Percentiles rank a stretch among this genome's conserved stretches.
phyloP scores from a whole-genome alignment of 1,139 yeast species.

The Debaryomyces nepalensis region DNA sequence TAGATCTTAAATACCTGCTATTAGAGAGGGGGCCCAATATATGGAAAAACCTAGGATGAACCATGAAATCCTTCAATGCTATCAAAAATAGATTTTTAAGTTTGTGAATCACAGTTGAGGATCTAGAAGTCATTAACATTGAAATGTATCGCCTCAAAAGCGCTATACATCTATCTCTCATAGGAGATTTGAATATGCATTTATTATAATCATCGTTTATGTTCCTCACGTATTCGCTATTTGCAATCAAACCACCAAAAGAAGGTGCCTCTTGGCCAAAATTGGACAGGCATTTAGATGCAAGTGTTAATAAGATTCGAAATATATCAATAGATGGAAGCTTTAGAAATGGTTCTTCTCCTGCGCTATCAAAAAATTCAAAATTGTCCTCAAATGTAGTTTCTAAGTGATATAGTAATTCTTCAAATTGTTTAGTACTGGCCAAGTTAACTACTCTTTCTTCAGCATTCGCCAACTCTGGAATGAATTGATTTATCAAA shows the following conservation, averaged over 20 bases:
- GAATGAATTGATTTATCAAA: conserved; percentile 28
- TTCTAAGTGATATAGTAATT: conserved; percentile 34
- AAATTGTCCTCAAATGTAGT: conserved; percentile 19
- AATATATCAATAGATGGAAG: conserved; percentile 33
- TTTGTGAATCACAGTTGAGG: not conserved
- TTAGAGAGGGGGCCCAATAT: conserved; percentile 3
- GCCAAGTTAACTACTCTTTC: conserved; percentile 26
- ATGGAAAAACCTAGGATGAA: conserved; percentile 4
- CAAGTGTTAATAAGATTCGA: conserved; percentile 37
- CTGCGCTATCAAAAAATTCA: conserved; percentile 7
- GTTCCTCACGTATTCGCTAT: conserved; percentile 19
- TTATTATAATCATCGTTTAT: conserved; percentile 27
- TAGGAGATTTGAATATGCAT: conserved; percentile 25
- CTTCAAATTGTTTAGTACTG: conserved; percentile 36
- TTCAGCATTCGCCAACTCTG: conserved; percentile 25
- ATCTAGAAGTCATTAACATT: not conserved
- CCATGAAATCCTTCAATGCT: conserved; percentile 6
- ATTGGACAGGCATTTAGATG: conserved; percentile 33
- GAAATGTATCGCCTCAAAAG: conserved; percentile 14
- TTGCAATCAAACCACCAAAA: conserved; percentile 26
- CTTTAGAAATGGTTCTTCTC: conserved; percentile 2
- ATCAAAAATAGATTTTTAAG: not conserved
- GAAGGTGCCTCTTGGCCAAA: conserved; percentile 26
- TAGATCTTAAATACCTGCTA: not conserved
- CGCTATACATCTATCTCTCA: conserved; percentile 26